Base-by-base conservation (phyloP, 768 basidiomycete genomes). In the Dictyophora rubrovolvata region DNA sequence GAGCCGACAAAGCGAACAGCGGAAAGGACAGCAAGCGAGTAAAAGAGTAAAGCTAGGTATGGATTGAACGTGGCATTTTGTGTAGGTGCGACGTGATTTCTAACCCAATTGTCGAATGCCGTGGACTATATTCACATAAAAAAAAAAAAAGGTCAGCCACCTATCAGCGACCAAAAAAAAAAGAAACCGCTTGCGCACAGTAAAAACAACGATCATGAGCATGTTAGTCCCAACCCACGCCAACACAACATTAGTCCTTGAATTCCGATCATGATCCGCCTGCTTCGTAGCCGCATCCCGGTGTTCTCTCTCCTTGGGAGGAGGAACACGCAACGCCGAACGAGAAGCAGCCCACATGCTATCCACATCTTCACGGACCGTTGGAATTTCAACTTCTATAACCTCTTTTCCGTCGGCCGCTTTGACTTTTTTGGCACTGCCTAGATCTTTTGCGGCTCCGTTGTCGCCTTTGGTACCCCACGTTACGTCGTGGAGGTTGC, bases 381-480 rank as follows among this genome's bases (percentile, higher is more conserved):
- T 89, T 0, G 87, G 86, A 14, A 95, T 68, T 65, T 90, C 87
- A 50, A 94, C 87, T 70, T 93, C 92, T 74, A 92, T 80, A 65
- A 93, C 74, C 50, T 88, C 88, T 65, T 93, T 87, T 54, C 93
- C 93, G 68, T 86, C 84, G 36, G 86, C 85, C 56, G 81, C 83
- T 73, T 89, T 86, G 61, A 91, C 77, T 70, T 93, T 93, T 77
- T 93, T 93, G 1, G 91, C 93, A 10, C 86, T 84, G 59, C 93
- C 93, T 11, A 95, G 79, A 68, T 95, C 92, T 71, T 94, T 93
- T 14, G 84, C 74, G 11, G 90, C 75, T 46, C 88, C 87, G 64
- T 93, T 93, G 73, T 93, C 90, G 62, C 93, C 92, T 68, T 94
- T 92, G 28, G 93, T 94, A 61, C 93, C 93, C 92, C 86, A 89